Evolutionary conservation across 75 land plant species (phyloP), one percentile per base, ranked within the genome.

Genomic region (Cryptomeria japonica): DNA sequence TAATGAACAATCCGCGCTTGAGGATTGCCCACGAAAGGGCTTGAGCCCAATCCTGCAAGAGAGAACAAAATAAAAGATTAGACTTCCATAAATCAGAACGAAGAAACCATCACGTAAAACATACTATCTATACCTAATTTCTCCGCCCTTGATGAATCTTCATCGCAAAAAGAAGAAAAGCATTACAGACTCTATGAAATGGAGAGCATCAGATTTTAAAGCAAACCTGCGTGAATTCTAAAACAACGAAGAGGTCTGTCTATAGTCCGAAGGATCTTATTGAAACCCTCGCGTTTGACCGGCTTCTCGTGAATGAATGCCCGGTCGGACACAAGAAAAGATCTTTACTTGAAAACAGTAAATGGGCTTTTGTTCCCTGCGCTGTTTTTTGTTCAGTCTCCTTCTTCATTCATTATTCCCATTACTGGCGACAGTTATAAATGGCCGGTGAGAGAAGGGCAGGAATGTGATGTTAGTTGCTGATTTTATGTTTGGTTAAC

Each of bases 401-500:
- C 84, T 82, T 25, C 84, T 28, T n/a, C 83, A 80, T 80, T 80
- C 83, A 80, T 41, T 41, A 39, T 16, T 80, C 2, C 47, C 49
- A 46, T 46, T 82, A 22, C 51, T 41, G 84, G 46, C 3, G 47
- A 44, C 32, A 44, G 84, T 82, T 82, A 46, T 44, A 82, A 18
- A 82, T 44, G 51, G 84, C 14, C 32, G 32, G 51, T 28, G 25
- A 5, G 25, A 58, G 25, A 44, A 44, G 3, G 28, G n/a, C 44
- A 3, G 11, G 31, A 64, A 5, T 22, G 32, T 4, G 46, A 46
- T 25, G 84, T 49, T 46, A 31, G 84, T 82, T 82, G 84, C 47
- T 34, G 77, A 75, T 44, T 44, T 44, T n/a, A 12, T 82, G 22
- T 2, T 82, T 9, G 16, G 32, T 75, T 32, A 64, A 32, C 31